Conservation (phyloP, 2,329 filamentous ascomycete genomes). For the Colletotrichum spinosum region DNA sequence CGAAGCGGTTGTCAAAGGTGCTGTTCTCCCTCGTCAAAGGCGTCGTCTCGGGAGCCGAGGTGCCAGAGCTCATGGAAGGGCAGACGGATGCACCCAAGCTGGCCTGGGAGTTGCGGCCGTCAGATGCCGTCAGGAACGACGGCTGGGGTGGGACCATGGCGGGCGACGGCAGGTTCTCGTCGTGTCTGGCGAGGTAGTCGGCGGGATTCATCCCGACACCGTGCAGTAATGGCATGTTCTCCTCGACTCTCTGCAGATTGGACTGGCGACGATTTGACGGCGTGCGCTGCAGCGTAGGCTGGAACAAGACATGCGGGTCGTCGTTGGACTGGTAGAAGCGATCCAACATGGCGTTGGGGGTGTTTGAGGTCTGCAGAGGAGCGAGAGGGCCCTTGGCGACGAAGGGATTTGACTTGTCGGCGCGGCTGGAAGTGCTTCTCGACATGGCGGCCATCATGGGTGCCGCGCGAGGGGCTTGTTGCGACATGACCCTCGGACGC, state of each 20-base stretch:
- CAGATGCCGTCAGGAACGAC: conserved; percentile 39
- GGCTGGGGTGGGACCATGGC: conserved; percentile 39
- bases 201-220: conserved; percentile 53
- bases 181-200: conserved; percentile 50
- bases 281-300: conserved; percentile 41
- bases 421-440: conserved; percentile 56
- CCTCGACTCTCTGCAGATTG: conserved; percentile 50
- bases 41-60: conserved; percentile 52
- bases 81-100: conserved; percentile 51
- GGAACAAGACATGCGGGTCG: conserved; percentile 42
- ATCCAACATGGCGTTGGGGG: conserved; percentile 43
- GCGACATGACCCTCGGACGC: conserved; percentile 49
- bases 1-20: conserved; percentile 46
- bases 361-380: conserved; percentile 42
- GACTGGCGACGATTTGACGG: conserved; percentile 43
- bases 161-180: conserved; percentile 43
- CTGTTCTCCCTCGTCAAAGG: conserved; percentile 59
- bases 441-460: conserved; percentile 37
- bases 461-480: conserved; percentile 41
- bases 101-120: conserved; percentile 32
- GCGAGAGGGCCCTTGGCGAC: conserved; percentile 49
- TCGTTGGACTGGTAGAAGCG: conserved; percentile 47
- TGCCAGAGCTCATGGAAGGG: conserved; percentile 57
- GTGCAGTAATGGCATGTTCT: conserved; percentile 43
- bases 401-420: conserved; percentile 54